These are phyloP conservation scores for Cryptococcus jaspeensis DNA, from an alignment of 1,284 basidiomycete species.

Conservation along the genomic window DNA sequence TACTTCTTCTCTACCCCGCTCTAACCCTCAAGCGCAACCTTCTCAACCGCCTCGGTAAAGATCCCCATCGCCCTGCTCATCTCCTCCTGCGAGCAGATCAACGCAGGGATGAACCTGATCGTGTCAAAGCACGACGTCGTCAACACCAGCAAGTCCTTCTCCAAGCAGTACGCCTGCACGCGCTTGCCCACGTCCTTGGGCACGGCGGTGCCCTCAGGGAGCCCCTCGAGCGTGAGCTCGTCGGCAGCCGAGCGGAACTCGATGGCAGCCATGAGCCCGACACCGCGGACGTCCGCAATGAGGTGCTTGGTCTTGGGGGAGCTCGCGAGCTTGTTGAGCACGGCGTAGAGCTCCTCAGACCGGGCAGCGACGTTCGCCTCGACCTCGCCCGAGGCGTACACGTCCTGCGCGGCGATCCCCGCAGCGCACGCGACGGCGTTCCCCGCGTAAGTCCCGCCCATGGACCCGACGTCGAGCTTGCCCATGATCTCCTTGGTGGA, in stretches of 20 bases:
- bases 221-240: slow-evolving; percentile 30
- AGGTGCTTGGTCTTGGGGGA: slow-evolving; percentile 54
- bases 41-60: slow-evolving; percentile 63
- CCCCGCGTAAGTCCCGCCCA: slow-evolving; percentile 89
- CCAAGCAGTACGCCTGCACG: slow-evolving; percentile 76
- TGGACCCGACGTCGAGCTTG: slow-evolving; percentile 71
- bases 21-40: slow-evolving; percentile 61
- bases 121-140: slow-evolving; percentile 53
- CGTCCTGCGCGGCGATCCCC: slow-evolving; percentile 74
- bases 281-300: slow-evolving; percentile 53
- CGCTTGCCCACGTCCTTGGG: slow-evolving; percentile 68
- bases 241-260: slow-evolving; percentile 37
- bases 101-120: slow-evolving; percentile 66
- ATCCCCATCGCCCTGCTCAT: slow-evolving; percentile 62
- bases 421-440: slow-evolving; percentile 88
- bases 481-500: slow-evolving; percentile 80
- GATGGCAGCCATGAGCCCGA: slow-evolving; percentile 52
- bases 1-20: not conserved
- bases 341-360: slow-evolving; percentile 68
- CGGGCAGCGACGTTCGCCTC: slow-evolving; percentile 73
- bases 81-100: slow-evolving; percentile 64
- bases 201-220: slow-evolving; percentile 51
- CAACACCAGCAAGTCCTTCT: slow-evolving; percentile 72
- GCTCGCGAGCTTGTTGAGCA: slow-evolving; percentile 54
- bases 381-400: slow-evolving; percentile 72